phyloP scores from a whole-genome alignment of 495 filamentous ascomycete species.

The Xylaria intraflava region DNA sequence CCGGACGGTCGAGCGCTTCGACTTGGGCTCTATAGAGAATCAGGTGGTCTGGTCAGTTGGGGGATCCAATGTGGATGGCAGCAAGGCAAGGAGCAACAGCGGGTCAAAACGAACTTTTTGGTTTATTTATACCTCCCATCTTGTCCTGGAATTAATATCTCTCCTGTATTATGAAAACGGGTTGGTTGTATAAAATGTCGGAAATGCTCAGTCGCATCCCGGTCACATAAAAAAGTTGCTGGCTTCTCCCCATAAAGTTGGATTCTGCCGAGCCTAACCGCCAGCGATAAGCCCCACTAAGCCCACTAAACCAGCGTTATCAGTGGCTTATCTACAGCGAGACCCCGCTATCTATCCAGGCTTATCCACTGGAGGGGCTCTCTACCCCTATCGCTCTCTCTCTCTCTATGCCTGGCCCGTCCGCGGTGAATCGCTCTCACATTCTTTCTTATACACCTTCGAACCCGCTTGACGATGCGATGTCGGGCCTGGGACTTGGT shows the following conservation, averaged over 20 bases:
- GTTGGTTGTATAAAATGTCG: not conserved
- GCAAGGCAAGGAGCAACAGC: not conserved
- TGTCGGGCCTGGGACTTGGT: no score
- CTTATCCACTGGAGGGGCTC: no score
- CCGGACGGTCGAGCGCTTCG: slow-evolving; percentile 83
- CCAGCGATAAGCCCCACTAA: slow-evolving; percentile 22
- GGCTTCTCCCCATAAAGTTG: slow-evolving; percentile 15
- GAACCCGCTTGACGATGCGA: no score
- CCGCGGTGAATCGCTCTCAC: no score
- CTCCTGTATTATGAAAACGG: not conserved
- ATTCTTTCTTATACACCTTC: no score
- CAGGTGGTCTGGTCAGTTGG: slow-evolving; percentile 13
- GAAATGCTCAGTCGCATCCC: not conserved
- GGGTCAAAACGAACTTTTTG: slow-evolving; percentile 37
- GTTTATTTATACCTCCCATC: slow-evolving; percentile 39
- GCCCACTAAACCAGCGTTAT: not conserved
- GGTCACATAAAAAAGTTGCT: slow-evolving; percentile 20
- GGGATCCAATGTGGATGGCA: not conserved
- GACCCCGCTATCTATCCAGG: slow-evolving; percentile 1
- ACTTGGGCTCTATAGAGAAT: slow-evolving; percentile 66
- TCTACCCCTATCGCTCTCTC: not conserved
- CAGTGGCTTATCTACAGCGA: not conserved
- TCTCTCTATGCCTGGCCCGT: no score
- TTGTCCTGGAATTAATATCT: not conserved
- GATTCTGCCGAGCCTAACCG: slow-evolving; percentile 36